Percentiles rank a stretch among this genome's conserved stretches.
These are phyloP conservation scores for Coccomyxa sp. DNA, from an alignment of 139 green algal genomes.

Conservation along the genomic window DNA sequence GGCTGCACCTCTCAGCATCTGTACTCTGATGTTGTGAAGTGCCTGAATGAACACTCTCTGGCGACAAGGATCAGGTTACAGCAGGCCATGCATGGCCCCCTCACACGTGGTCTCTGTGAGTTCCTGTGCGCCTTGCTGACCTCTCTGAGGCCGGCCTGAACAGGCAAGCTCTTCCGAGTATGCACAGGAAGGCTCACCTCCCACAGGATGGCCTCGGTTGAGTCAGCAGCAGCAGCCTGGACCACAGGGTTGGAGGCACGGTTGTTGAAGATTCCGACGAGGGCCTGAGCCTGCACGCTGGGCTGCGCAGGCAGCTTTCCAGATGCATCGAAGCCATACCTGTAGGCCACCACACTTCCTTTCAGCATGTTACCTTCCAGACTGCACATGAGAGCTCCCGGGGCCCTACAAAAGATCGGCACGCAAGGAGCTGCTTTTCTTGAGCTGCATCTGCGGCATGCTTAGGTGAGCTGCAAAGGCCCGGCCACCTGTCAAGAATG, in stretches of 20 bases:
- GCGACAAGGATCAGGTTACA: background rate
- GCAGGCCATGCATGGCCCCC: background rate
- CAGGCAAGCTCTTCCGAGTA: background rate
- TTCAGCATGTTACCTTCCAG: too few relatives aligned
- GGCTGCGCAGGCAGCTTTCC: background rate
- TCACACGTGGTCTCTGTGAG: background rate
- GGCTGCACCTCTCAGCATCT: background rate
- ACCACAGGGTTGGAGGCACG: conserved; percentile 1
- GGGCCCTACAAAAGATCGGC: background rate
- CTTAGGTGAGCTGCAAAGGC: too few relatives aligned
- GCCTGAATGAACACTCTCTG: background rate
- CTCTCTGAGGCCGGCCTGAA: background rate
- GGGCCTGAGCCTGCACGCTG: background rate
- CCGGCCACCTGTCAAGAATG: too few relatives aligned
- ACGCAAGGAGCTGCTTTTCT: too few relatives aligned
- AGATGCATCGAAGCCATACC: background rate
- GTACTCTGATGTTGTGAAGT: background rate
- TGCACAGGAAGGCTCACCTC: background rate
- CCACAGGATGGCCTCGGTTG: background rate
- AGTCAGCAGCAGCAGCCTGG: background rate
- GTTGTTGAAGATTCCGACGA: background rate
- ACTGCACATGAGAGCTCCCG: too few relatives aligned
- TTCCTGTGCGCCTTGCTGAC: background rate
- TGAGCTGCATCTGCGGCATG: too few relatives aligned
- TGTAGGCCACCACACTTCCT: too few relatives aligned